Conservation (phyloP, 148 eudicot genomes). For the Nepenthes gracilis region DNA sequence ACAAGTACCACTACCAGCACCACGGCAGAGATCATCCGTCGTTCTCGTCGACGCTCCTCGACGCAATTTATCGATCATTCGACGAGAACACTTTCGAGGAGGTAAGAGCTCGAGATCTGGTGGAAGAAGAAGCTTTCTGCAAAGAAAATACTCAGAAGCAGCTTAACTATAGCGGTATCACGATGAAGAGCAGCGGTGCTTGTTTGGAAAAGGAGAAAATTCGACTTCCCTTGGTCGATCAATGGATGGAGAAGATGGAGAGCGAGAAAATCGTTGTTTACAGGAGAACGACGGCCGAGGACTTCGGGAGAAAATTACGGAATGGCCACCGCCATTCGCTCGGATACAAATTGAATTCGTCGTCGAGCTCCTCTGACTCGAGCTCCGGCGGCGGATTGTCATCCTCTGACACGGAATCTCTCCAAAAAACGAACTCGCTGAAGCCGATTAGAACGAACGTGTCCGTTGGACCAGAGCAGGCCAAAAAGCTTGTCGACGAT, state of each 20-base stretch:
- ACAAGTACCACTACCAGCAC: constrained; percentile 6
- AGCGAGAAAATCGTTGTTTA: constrained; percentile 11
- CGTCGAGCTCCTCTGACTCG: constrained; percentile 51
- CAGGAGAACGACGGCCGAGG: constrained; percentile 13
- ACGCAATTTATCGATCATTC: constrained; percentile 76
- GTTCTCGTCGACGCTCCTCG: constrained; percentile 73
- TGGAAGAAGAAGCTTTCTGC: constrained; percentile 5
- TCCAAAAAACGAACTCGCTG: neutral
- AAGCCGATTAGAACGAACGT: constrained; percentile 11
- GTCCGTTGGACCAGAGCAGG: constrained; percentile 25
- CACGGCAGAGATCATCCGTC: constrained; percentile 29
- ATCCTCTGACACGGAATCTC: constrained; percentile 24
- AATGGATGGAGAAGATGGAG: constrained; percentile 29
- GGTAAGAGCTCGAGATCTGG: neutral
- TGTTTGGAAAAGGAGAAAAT: constrained; percentile 7
- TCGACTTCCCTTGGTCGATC: constrained; percentile 22
- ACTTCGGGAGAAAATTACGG: constrained; percentile 3
- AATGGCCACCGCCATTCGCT: neutral
- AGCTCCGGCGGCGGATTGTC: constrained; percentile 33
- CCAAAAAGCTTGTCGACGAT: too few species aligned
- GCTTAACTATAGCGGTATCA: neutral
- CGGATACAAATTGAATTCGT: constrained; percentile 15
- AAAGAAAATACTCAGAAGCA: constrained; percentile 3
- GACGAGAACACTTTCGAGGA: constrained; percentile 23
- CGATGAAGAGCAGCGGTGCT: neutral